Evolutionary conservation across 2,329 filamentous ascomycete species (phyloP).

Genomic region (Aspergillus latus): DNA sequence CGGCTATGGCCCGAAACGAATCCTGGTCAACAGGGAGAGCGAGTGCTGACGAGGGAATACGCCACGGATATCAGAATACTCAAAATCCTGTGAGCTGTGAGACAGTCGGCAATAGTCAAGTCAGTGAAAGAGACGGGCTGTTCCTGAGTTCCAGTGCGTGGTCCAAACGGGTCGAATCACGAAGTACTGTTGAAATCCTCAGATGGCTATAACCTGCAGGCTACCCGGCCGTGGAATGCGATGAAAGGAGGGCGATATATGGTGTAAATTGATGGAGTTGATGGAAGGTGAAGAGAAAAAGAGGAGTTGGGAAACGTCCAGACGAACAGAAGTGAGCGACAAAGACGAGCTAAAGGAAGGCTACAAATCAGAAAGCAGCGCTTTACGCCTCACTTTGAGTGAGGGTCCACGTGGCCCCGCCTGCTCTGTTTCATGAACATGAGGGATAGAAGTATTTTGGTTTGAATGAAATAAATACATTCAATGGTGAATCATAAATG

Average conservation of each 20-base stretch:
- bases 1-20: slow-evolving; percentile 1
- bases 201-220: neutral
- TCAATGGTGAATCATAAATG: neutral
- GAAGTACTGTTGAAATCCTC: slow-evolving; percentile 4
- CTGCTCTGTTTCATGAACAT: neutral
- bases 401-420: slow-evolving; percentile 33
- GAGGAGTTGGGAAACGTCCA: neutral
- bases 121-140: neutral
- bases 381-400: slow-evolving; percentile 28
- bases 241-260: neutral
- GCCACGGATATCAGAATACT: slow-evolving; percentile 7
- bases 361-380: slow-evolving; percentile 9
- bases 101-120: neutral
- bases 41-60: neutral
- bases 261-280: neutral
- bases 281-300: neutral
- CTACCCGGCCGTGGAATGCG: neutral
- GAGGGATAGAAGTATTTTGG: neutral
- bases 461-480: neutral
- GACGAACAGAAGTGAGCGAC: slow-evolving; percentile 9
- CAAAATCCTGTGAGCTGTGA: slow-evolving; percentile 1
- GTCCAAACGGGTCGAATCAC: slow-evolving; percentile 13
- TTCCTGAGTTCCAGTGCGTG: slow-evolving; percentile 14
- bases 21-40: slow-evolving; percentile 6
- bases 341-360: slow-evolving; percentile 11